These are phyloP conservation scores for Cercospora janseana DNA, from an alignment of 2,329 filamentous ascomycete genomes.

Conservation along the genomic window DNA sequence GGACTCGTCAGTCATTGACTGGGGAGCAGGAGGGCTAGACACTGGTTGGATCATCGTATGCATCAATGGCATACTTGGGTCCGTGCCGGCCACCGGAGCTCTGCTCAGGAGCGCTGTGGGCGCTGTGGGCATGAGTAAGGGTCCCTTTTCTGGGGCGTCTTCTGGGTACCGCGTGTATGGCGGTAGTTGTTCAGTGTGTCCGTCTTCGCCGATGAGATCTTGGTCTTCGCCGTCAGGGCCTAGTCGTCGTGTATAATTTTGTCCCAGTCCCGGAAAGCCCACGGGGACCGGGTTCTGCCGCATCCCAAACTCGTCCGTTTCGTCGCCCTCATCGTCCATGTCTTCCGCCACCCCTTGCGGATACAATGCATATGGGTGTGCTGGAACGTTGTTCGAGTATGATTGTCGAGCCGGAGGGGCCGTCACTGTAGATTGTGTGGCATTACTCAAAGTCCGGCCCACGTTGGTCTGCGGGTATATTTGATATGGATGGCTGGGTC, in stretches of 20 bases:
- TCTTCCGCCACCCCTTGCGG: slow-evolving; percentile 71
- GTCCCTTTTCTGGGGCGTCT: slow-evolving; percentile 57
- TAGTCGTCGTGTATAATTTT: slow-evolving; percentile 66
- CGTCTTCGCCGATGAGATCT: slow-evolving; percentile 81
- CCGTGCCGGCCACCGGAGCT: slow-evolving; percentile 36
- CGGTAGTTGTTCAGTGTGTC: slow-evolving; percentile 85
- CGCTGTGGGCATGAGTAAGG: slow-evolving; percentile 38
- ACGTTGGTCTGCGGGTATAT: slow-evolving; percentile 75
- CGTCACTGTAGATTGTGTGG: slow-evolving; percentile 68
- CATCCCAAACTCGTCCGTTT: slow-evolving; percentile 37
- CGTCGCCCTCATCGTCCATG: slow-evolving; percentile 45
- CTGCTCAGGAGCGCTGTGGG: slow-evolving; percentile 36
- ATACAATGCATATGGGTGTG: slow-evolving; percentile 85
- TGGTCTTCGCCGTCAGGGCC: slow-evolving; percentile 83
- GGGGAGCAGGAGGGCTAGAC: slow-evolving; percentile 29
- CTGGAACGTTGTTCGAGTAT: slow-evolving; percentile 51
- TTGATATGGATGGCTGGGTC: slow-evolving; percentile 78
- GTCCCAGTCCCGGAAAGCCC: slow-evolving; percentile 68
- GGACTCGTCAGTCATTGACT: slow-evolving; percentile 40
- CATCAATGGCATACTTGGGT: slow-evolving; percentile 38
- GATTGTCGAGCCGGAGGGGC: slow-evolving; percentile 57
- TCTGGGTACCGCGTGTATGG: slow-evolving; percentile 90
- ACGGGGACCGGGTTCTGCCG: slow-evolving; percentile 54
- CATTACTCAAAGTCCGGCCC: slow-evolving; percentile 61
- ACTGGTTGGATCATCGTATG: slow-evolving; percentile 34